Percentiles rank a stretch among this genome's conserved stretches.
Evolutionary conservation across 768 basidiomycete species (phyloP).

Genomic region (Asterophora lycoperdoides): DNA sequence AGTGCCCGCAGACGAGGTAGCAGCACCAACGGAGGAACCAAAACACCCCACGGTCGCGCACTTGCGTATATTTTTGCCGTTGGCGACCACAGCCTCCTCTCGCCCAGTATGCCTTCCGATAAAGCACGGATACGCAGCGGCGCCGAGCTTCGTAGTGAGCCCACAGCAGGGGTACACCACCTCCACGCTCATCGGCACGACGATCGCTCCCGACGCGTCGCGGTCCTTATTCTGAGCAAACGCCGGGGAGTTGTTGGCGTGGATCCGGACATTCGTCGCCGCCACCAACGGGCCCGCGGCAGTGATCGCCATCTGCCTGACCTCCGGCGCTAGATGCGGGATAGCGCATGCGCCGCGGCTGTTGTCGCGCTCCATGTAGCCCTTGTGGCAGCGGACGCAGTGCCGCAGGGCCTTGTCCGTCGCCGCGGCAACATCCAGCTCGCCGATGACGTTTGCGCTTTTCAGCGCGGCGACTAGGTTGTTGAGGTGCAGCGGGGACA

Average conservation of each 20-base stretch:
- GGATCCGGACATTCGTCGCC: conserved; percentile 1
- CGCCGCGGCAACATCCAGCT: not conserved
- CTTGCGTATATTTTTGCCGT: not conserved
- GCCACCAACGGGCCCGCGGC: not conserved
- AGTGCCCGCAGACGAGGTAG: too few species aligned
- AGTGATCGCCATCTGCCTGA: not conserved
- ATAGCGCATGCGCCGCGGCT: not conserved
- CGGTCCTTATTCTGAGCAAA: not conserved
- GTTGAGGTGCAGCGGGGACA: not conserved
- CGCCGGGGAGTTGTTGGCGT: not conserved
- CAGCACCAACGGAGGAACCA: not conserved
- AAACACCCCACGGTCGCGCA: not conserved
- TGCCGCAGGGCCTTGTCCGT: not conserved
- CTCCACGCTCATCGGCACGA: not conserved
- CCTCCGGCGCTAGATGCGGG: not conserved
- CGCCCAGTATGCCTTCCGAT: not conserved
- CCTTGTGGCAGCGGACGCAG: conserved; percentile 3
- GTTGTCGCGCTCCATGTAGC: not conserved
- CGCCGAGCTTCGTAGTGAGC: not conserved
- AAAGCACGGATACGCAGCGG: not conserved
- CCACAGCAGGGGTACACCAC: not conserved
- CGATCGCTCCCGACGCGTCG: not conserved
- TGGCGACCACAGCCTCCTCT: not conserved
- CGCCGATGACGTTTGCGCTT: not conserved
- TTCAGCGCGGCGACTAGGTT: not conserved